phyloP scores from a whole-genome alignment of 2,329 filamentous ascomycete genomes.

The Camptophora hylomeconis region DNA sequence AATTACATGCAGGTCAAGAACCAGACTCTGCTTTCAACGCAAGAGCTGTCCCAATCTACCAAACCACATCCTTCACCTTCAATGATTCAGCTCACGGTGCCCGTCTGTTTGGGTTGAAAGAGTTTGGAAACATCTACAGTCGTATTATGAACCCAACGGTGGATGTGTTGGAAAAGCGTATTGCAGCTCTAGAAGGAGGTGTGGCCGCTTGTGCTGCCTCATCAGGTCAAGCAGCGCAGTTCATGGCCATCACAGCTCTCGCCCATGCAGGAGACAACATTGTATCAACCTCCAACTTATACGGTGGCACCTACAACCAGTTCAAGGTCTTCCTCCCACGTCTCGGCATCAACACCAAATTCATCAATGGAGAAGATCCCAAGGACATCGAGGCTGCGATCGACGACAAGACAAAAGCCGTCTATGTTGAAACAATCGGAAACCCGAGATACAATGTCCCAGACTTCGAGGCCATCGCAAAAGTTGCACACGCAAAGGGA shows the following conservation, averaged over 20 bases:
- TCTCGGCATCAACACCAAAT: conserved; percentile 70
- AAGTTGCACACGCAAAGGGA: conserved; percentile 56
- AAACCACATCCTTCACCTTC: conserved; percentile 85
- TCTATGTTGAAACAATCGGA: conserved; percentile 79
- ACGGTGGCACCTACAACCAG: conserved; percentile 89
- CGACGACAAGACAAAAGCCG: conserved; percentile 77
- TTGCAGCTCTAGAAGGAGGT: conserved; percentile 54
- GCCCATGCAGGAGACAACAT: conserved; percentile 80
- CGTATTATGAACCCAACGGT: conserved; percentile 93
- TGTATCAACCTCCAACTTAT: conserved; percentile 70
- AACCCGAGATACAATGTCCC: conserved; percentile 83
- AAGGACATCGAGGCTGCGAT: conserved; percentile 66
- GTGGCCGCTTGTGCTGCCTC: conserved; percentile 46
- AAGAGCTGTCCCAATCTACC: conserved; percentile 90
- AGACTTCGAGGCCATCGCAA: conserved; percentile 69
- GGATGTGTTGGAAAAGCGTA: conserved; percentile 79
- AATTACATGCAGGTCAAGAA: conserved; percentile 72
- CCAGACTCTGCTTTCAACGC: conserved; percentile 73
- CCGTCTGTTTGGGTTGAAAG: conserved; percentile 88
- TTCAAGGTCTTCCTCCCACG: conserved; percentile 75
- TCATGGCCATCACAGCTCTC: conserved; percentile 67
- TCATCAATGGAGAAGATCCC: conserved; percentile 53
- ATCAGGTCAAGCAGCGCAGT: conserved; percentile 76
- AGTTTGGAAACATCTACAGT: conserved; percentile 95
- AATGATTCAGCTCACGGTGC: conserved; percentile 94